These are phyloP conservation scores for Trichoderma arundinaceum DNA, from an alignment of 2,329 filamentous ascomycete genomes.

Conservation along the genomic window DNA sequence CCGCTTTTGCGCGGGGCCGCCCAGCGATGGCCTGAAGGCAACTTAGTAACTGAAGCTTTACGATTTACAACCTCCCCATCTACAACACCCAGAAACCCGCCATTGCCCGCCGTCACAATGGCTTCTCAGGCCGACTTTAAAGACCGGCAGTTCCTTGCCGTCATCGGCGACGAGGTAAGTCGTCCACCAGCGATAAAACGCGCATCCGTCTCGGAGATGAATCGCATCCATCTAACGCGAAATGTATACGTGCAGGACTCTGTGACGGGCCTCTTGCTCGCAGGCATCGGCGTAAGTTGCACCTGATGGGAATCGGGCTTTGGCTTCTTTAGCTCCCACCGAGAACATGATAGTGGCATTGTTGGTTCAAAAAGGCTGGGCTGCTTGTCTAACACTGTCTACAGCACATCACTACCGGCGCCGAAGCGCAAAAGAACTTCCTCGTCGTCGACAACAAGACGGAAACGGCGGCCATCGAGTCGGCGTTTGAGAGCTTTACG, in stretches of 20 bases:
- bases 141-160: slow-evolving; percentile 93
- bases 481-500: slow-evolving; percentile 88
- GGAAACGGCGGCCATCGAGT: slow-evolving; percentile 84
- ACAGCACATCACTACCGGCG: slow-evolving; percentile 87
- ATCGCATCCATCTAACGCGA: slow-evolving; percentile 37
- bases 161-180: slow-evolving; percentile 92
- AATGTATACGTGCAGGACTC: slow-evolving; percentile 69
- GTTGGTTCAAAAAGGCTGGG: not conserved
- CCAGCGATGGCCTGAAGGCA: slow-evolving; percentile 7
- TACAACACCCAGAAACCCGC: slow-evolving; percentile 11
- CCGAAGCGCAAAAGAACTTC: slow-evolving; percentile 95
- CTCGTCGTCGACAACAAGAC: slow-evolving; percentile 95
- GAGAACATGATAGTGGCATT: not conserved
- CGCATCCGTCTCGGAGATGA: not conserved
- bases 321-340: not conserved
- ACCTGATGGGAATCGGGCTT: not conserved
- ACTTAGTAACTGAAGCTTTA: slow-evolving; percentile 28
- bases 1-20: slow-evolving; percentile 18
- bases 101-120: slow-evolving; percentile 45
- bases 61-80: slow-evolving; percentile 19
- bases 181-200: not conserved
- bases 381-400: slow-evolving; percentile 8
- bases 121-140: slow-evolving; percentile 66
- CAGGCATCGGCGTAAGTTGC: slow-evolving; percentile 81
- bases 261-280: slow-evolving; percentile 91